Percentiles rank a stretch among this genome's conserved stretches.
These are phyloP conservation scores for Penicillium hordei DNA, from an alignment of 2,329 filamentous ascomycete species.

Conservation along the genomic window DNA sequence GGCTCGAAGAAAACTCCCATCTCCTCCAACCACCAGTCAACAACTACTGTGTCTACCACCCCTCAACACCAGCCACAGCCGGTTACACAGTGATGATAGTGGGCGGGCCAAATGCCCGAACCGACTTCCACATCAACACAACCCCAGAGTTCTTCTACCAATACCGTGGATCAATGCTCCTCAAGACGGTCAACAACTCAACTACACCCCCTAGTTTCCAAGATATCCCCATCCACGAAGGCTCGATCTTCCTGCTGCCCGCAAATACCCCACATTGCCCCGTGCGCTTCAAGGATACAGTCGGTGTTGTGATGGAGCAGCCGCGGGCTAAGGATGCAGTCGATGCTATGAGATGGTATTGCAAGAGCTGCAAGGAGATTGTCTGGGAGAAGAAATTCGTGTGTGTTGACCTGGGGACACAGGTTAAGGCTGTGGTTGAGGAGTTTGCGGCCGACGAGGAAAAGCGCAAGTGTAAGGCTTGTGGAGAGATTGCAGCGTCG, in stretches of 20 bases:
- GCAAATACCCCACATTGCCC: slow-evolving; percentile 97
- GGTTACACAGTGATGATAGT: slow-evolving; percentile 93
- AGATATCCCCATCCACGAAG: slow-evolving; percentile 87
- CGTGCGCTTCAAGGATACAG: slow-evolving; percentile 86
- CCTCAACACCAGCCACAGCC: slow-evolving; percentile 66
- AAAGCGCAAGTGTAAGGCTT: slow-evolving; percentile 72
- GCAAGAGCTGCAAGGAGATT: slow-evolving; percentile 64
- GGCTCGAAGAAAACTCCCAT: slow-evolving; percentile 89
- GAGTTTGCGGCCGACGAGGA: slow-evolving; percentile 69
- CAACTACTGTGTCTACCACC: slow-evolving; percentile 94
- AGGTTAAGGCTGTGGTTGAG: slow-evolving; percentile 91
- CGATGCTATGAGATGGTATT: slow-evolving; percentile 91
- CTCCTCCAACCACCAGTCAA: slow-evolving; percentile 92
- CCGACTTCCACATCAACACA: slow-evolving; percentile 97
- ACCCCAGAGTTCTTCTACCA: slow-evolving; percentile 99
- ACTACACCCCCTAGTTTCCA: slow-evolving; percentile 61
- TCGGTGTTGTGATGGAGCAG: slow-evolving; percentile 93
- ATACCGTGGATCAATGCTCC: slow-evolving; percentile 86
- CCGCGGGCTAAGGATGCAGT: slow-evolving; percentile 66
- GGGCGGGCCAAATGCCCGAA: slow-evolving; percentile 91
- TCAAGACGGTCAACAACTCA: slow-evolving; percentile 77
- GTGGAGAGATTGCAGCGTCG: slow-evolving; percentile 69
- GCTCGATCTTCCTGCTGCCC: slow-evolving; percentile 89
- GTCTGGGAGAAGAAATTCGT: slow-evolving; percentile 87
- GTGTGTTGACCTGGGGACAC: slow-evolving; percentile 85